phyloP scores from a whole-genome alignment of 1,284 basidiomycete genomes.

The Tylopilus sp. region DNA sequence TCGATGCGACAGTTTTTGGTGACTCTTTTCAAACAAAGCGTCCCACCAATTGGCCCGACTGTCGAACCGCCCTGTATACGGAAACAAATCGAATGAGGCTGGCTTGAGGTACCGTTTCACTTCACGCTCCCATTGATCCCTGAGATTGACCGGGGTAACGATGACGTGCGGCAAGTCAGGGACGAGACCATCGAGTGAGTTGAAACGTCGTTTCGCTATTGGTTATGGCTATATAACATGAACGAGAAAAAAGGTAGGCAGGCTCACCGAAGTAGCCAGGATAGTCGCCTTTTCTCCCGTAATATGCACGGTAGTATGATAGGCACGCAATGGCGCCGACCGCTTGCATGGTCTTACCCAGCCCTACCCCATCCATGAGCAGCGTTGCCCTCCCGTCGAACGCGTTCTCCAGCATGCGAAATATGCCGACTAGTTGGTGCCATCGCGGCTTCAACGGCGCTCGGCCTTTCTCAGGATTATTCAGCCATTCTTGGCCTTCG shows the following conservation, averaged over 20 bases:
- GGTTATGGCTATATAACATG: no score
- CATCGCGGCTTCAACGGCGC: neutral
- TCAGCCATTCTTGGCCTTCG: neutral
- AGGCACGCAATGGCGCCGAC: neutral
- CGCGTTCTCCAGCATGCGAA: neutral
- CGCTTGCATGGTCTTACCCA: conserved; percentile 9
- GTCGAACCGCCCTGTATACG: no score
- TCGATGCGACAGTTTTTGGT: no score
- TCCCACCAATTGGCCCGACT: no score
- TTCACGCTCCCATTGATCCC: no score
- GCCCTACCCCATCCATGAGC: conserved; percentile 15
- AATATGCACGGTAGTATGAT: neutral
- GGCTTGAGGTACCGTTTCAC: no score
- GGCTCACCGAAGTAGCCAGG: neutral
- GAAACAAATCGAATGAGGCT: no score
- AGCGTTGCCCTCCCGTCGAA: conserved; percentile 17
- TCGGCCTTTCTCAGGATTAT: neutral
- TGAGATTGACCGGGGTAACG: no score
- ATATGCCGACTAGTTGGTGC: conserved; percentile 21
- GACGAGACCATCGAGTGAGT: no score
- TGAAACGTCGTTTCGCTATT: no score
- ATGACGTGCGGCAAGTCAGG: no score
- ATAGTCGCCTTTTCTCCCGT: neutral
- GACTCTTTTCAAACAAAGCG: no score
- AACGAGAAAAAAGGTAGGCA: neutral